Percentiles rank a stretch among this genome's conserved stretches.
Evolutionary conservation across 2,329 filamentous ascomycete genomes (phyloP).

Genomic region (Trichoderma sp.): DNA sequence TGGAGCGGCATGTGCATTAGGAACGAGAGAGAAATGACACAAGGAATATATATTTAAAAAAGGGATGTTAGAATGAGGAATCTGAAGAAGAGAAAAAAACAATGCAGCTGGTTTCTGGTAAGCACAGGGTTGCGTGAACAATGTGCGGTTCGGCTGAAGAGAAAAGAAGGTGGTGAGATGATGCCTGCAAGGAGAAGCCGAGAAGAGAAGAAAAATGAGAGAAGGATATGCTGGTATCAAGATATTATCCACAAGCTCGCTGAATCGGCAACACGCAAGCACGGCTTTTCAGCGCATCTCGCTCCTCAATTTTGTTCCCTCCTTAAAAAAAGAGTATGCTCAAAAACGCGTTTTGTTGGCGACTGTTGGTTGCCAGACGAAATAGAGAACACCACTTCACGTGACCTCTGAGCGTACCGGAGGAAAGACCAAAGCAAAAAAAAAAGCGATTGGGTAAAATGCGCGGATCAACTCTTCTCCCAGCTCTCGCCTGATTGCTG

Average conservation of each 20-base stretch:
- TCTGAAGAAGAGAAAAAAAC: background rate
- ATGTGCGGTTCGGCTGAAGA: background rate
- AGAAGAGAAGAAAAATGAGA: background rate
- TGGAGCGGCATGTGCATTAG: slow-evolving; percentile 7
- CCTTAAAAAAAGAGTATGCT: background rate
- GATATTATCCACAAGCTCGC: background rate
- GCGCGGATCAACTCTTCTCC: background rate
- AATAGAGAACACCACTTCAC: slow-evolving; percentile 5
- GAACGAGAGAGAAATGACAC: background rate
- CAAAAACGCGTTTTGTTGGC: slow-evolving; percentile 5
- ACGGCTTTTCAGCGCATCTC: background rate
- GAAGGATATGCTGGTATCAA: background rate
- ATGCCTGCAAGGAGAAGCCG: background rate
- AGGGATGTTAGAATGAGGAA: background rate
- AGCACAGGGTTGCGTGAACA: background rate
- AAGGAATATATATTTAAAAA: background rate
- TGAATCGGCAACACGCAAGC: background rate
- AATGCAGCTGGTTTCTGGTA: background rate
- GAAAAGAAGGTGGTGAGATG: background rate
- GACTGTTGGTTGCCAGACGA: background rate
- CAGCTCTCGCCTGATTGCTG: background rate
- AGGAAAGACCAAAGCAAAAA: background rate
- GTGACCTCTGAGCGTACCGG: background rate
- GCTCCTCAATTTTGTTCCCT: background rate
- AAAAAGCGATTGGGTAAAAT: background rate